Base-by-base conservation (phyloP, 768 basidiomycete genomes). In the Leucosporidium yakuticum region DNA sequence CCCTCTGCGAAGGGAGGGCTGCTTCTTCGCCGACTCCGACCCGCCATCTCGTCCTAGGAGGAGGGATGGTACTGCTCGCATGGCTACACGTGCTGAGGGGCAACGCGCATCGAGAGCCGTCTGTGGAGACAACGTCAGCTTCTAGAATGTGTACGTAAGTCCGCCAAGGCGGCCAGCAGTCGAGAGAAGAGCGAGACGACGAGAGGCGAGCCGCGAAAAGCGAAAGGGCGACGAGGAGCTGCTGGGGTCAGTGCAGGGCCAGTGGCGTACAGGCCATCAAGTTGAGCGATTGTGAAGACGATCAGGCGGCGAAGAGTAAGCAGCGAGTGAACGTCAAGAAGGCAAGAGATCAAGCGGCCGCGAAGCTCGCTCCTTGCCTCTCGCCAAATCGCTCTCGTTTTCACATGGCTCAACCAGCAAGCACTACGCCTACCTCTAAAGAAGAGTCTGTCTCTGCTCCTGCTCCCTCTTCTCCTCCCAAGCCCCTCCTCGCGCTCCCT, bases 401-500 rank as follows among this genome's bases (percentile, higher is more conserved):
- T 15, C 27, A 8, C 27, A 54, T 15, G 53, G 15, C 53, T 25
- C 27, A 44, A 44, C 14, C 39, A 44, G 39, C 39, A 44, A 44
- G 39, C 39, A 44, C 6, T 44, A 44, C 39, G 14, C 3, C 39
- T 9, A 15, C 39, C 39, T 44, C 39, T 3, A 3, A 44, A 15
- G 14, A 8, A 44, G 39, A 7, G 14, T 9, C 39, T 7, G 11
- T 15, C 39, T 44, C 39, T 44, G 39, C 39, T 44, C 39, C 39
- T 44, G 39, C 39, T 44, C 39, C 39, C 39, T 7, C 39, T 7
- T 44, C 39, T 3, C 39, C 39, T 44, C 39, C 39, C 39, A 44
- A 44, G 39, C 39, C 39, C 14, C 39, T 44, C 39, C 39, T 70
- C 62, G 69, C 69, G 3, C 69, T 70, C 11, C 69, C 69, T 27